phyloP scores from a whole-genome alignment of 805 yeast species.

The Saturnispora sanitii region DNA sequence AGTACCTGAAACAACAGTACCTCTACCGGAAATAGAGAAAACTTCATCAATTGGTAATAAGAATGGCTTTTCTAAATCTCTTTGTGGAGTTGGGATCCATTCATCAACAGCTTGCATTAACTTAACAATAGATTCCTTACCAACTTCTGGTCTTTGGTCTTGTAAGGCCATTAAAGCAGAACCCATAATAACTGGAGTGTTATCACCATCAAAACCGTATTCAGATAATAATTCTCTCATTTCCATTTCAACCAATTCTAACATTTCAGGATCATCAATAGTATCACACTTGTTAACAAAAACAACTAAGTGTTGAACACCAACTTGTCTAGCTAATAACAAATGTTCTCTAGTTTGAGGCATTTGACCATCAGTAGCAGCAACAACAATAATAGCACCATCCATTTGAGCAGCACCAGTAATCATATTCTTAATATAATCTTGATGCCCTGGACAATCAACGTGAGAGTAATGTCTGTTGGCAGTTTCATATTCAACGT shows the following conservation, averaged over 20 bases:
- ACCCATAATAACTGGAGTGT: constrained; percentile 97
- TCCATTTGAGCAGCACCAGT: constrained; percentile 99
- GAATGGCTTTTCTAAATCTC: constrained; percentile 95
- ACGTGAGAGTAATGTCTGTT: constrained; percentile 96
- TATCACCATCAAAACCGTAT: constrained; percentile 97
- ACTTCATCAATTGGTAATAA: constrained; percentile 96
- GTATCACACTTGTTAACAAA: constrained; percentile 98
- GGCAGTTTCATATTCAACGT: constrained; percentile 92
- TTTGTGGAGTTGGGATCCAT: constrained; percentile 89
- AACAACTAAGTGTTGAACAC: constrained; percentile 95
- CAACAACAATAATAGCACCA: constrained; percentile 98
- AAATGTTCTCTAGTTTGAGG: constrained; percentile 99
- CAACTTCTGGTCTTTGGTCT: constrained; percentile 81
- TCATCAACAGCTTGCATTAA: constrained; percentile 89
- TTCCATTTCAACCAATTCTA: constrained; percentile 99
- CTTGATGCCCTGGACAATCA: constrained; percentile 98
- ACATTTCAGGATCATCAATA: constrained; percentile 97
- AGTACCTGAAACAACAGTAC: constrained; percentile 98
- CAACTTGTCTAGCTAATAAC: constrained; percentile 97
- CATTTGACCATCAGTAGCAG: constrained; percentile 99
- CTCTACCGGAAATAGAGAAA: constrained; percentile 98
- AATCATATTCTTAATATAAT: constrained; percentile 97
- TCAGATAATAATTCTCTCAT: constrained; percentile 90
- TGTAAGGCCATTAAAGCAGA: constrained; percentile 96
- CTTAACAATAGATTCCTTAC: constrained; percentile 72